Base-by-base conservation (phyloP, 169 alveolate species). In the Pseudocohnilembus persalinus region DNA sequence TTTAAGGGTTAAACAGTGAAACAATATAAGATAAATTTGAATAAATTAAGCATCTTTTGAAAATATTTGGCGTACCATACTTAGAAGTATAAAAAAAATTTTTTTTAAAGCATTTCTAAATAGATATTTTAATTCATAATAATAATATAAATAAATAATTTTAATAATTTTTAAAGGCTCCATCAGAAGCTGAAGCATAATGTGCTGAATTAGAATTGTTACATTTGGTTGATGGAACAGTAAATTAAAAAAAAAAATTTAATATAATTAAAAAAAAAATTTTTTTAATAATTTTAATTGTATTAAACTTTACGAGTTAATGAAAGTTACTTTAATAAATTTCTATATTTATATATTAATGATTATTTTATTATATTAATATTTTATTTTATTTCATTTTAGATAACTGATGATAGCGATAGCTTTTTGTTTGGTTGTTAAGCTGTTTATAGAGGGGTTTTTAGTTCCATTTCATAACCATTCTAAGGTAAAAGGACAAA, bases 131-230 rank as follows among this genome's bases (percentile, higher is more conserved):
- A n/a, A n/a, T n/a, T n/a, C n/a, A n/a, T n/a, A n/a, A n/a, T 49
- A 49, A 11, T 49, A 4, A 49, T 11, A 20, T 11, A 11, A 49
- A 49, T 11, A 11, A 49, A 49, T 49, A 49, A 49, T 11, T 49
- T 49, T 11, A 49, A 49, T 11, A 11, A 11, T 4, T 49, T 49
- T 49, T 49, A 11, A 11, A 88, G 80, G 93, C 96, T 20, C 96
- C 96, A 16, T 90, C 90, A 30, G 96, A 92, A 82, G 96, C 96
- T n/a, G 96, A 92, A 82, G 83, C 91, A 0, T 75, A 89, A 32
- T 87, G 93, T 34, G 92, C 93, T 11, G 88, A 83, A 74, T 88
- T 89, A 30, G 90, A 89, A 64, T 16, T 35, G 29, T 34, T 73
- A n/a, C 89, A 90, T 20, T 33, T 86, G 31, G 94, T 88, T 1